Conservation (phyloP, 2,329 filamentous ascomycete species). For the Fusarium azukiicola region DNA sequence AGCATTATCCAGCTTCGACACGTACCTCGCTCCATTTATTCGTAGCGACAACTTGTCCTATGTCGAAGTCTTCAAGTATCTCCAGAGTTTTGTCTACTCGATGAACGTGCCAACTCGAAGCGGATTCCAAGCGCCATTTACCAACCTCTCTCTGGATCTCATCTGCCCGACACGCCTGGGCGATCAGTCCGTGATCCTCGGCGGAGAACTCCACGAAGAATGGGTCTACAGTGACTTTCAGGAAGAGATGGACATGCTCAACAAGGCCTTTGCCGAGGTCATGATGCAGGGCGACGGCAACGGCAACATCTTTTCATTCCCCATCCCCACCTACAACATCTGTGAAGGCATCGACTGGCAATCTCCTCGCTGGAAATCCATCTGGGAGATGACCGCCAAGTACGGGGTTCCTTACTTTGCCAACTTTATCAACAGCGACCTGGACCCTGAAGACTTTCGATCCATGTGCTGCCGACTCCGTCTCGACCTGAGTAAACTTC, state of each 20-base stretch:
- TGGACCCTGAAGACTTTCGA: conserved; percentile 51
- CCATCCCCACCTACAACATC: conserved; percentile 50
- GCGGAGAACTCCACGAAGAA: conserved; percentile 38
- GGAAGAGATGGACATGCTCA: conserved; percentile 52
- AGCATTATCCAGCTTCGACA: conserved; percentile 50
- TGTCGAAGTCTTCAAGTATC: conserved; percentile 49
- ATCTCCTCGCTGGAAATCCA: conserved; percentile 47
- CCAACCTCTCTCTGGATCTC: conserved; percentile 49
- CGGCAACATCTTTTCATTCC: conserved; percentile 52
- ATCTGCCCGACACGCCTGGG: conserved; percentile 46
- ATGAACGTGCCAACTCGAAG: conserved; percentile 53
- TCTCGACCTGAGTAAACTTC: conserved; percentile 49
- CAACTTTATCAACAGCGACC: conserved; percentile 52
- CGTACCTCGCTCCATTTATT: conserved; percentile 49
- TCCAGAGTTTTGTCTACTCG: conserved; percentile 53
- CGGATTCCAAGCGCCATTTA: conserved; percentile 52
- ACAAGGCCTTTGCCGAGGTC: conserved; percentile 51
- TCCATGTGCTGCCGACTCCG: conserved; percentile 52
- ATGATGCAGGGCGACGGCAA: conserved; percentile 53
- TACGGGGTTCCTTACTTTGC: conserved; percentile 53
- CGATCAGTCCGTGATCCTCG: conserved; percentile 45
- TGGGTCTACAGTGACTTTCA: conserved; percentile 51
- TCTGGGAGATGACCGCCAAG: conserved; percentile 54
- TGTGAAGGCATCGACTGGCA: conserved; percentile 52
- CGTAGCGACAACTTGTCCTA: conserved; percentile 46